Conservation (phyloP, 129 eudicot genomes). For the Solidago caesia region DNA sequence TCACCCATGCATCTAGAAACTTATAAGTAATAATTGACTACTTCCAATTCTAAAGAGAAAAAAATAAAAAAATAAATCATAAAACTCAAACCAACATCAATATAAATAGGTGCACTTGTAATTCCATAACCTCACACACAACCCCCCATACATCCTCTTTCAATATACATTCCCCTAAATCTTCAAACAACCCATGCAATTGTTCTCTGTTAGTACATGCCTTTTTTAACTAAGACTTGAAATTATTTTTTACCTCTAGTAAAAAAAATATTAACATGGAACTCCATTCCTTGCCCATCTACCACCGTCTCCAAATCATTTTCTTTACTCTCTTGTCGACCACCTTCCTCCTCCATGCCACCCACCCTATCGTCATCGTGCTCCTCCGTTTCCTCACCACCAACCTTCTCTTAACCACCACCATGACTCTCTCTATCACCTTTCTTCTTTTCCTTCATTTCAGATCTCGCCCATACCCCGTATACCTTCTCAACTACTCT, state of each 20-base stretch:
- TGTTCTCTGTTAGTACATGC: not conserved
- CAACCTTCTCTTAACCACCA: conserved; percentile 34
- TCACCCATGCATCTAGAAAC: no score
- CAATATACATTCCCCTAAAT: conserved; percentile 20
- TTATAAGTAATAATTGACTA: no score
- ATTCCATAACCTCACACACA: not conserved
- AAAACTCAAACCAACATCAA: not conserved
- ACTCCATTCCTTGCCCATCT: conserved; percentile 15
- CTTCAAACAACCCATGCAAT: conserved; percentile 25
- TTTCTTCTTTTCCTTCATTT: conserved; percentile 34
- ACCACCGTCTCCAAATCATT: conserved; percentile 44
- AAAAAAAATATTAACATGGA: conserved; percentile 12
- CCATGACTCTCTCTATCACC: conserved; percentile 17
- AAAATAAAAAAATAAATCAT: no score
- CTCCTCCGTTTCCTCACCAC: conserved; percentile 41
- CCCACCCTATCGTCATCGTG: conserved; percentile 32
- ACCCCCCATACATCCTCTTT: not conserved
- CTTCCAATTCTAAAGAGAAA: no score
- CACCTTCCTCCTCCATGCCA: conserved; percentile 50
- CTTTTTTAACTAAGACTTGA: not conserved
- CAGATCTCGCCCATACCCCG: conserved; percentile 42
- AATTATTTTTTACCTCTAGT: not conserved
- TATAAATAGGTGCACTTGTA: conserved; percentile 3
- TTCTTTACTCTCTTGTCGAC: conserved; percentile 46
- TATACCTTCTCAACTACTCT: conserved; percentile 63